A percentile compares a stretch with the other conserved stretches of the same genome.
These are phyloP conservation scores for Telopea speciosissima DNA, from an alignment of 177 flowering plant genomes.

Conservation along the genomic window DNA sequence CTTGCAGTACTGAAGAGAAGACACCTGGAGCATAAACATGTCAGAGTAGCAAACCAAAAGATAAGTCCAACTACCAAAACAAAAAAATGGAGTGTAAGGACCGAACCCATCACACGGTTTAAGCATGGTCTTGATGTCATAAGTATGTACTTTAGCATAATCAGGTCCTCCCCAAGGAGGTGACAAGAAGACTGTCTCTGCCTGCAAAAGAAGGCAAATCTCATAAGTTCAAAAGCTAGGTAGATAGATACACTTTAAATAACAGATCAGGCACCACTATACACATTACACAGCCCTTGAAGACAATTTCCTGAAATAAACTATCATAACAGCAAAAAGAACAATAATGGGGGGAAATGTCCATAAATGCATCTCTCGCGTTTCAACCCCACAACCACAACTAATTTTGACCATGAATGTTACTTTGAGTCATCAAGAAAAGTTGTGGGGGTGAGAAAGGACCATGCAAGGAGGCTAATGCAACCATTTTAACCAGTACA, in stretches of 20 bases:
- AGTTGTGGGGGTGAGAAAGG: no score
- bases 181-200: constrained; percentile 72
- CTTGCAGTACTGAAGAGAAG: constrained; percentile 56
- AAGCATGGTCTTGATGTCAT: constrained; percentile 73
- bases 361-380: not conserved
- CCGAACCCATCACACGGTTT: constrained; percentile 75
- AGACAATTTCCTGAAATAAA: not conserved
- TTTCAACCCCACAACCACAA: no score
- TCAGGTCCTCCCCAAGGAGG: constrained; percentile 99
- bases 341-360: not conserved
- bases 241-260: not conserved
- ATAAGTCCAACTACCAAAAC: not conserved
- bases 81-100: constrained; percentile 2
- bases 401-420: no score
- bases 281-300: not conserved
- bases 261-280: not conserved
- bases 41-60: constrained; percentile 5
- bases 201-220: constrained; percentile 44
- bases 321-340: not conserved
- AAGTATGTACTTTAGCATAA: constrained; percentile 54
- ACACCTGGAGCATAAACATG: constrained; percentile 35
- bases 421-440: no score
- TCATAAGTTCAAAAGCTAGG: not conserved
- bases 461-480: not conserved
- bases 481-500: not conserved